These are phyloP conservation scores for Podospora tetraspora DNA, from an alignment of 495 filamentous ascomycete species.

Conservation along the genomic window DNA sequence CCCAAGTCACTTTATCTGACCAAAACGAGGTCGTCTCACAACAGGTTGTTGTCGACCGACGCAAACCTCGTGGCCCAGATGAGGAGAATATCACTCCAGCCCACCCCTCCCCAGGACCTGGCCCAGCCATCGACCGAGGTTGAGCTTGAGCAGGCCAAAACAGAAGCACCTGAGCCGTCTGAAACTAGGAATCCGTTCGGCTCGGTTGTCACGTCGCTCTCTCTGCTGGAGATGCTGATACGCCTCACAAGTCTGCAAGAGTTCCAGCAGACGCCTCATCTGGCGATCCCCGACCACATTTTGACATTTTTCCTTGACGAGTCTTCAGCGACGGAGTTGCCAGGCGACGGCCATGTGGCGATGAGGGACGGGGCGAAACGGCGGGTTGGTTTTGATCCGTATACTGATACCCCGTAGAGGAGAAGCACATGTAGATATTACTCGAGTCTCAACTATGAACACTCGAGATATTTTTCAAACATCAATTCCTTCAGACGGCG, in stretches of 20 bases:
- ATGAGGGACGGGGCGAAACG: constrained; percentile 66
- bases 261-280: constrained; percentile 89
- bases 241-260: constrained; percentile 92
- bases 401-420: constrained; percentile 32
- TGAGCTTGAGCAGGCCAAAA: not conserved
- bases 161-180: constrained; percentile 15
- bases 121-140: constrained; percentile 10
- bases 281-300: constrained; percentile 90
- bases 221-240: constrained; percentile 88
- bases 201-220: constrained; percentile 74
- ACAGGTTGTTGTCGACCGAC: constrained; percentile 31
- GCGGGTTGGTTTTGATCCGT: constrained; percentile 72
- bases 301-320: constrained; percentile 92
- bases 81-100: constrained; percentile 35
- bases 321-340: constrained; percentile 64
- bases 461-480: not conserved
- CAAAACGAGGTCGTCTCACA: not conserved
- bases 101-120: constrained; percentile 23
- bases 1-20: not conserved
- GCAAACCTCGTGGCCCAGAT: constrained; percentile 38
- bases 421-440: not conserved
- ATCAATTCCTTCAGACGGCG: not conserved
- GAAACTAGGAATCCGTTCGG: constrained; percentile 37
- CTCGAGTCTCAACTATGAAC: not conserved
- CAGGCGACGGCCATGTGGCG: constrained; percentile 63